Conservation (phyloP, 352 stramenopile genomes). For the Phytopythium aichiense region DNA sequence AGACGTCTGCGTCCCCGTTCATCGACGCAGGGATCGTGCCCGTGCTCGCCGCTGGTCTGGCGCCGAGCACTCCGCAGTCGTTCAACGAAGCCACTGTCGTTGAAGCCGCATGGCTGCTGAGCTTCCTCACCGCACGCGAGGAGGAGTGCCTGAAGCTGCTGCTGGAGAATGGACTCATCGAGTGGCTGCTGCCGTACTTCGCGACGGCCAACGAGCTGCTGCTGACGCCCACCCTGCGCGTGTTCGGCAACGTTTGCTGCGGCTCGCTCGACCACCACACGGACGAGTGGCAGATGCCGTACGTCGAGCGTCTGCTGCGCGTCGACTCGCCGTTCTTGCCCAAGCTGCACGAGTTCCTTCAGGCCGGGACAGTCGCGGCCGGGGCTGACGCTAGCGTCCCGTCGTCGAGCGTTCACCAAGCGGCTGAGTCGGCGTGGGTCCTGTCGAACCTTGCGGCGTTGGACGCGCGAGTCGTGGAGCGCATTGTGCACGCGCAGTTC, state of each 20-base stretch:
- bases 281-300: constrained; percentile 68
- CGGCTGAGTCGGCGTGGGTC: constrained; percentile 68
- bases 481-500: constrained; percentile 46
- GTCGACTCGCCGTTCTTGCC: constrained; percentile 49
- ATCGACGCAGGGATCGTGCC: constrained; percentile 63
- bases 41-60: constrained; percentile 36
- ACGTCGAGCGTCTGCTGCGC: constrained; percentile 38
- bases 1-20: constrained; percentile 75
- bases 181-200: constrained; percentile 58
- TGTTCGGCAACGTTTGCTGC: constrained; percentile 81
- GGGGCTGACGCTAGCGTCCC: constrained; percentile 20
- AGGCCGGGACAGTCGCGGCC: constrained; percentile 13
- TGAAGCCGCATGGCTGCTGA: constrained; percentile 83
- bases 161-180: constrained; percentile 51
- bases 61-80: constrained; percentile 17
- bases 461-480: constrained; percentile 46
- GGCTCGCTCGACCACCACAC: constrained; percentile 63
- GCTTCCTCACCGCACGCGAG: constrained; percentile 82
- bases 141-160: constrained; percentile 63
- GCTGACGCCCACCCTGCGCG: constrained; percentile 68
- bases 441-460: constrained; percentile 72
- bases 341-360: constrained; percentile 56
- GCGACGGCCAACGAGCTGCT: constrained; percentile 53
- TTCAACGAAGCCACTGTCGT: constrained; percentile 58
- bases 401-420: constrained; percentile 28